Evolutionary conservation across 2,329 filamentous ascomycete genomes (phyloP).

Genomic region (Arthrobotrys sphaeroides): DNA sequence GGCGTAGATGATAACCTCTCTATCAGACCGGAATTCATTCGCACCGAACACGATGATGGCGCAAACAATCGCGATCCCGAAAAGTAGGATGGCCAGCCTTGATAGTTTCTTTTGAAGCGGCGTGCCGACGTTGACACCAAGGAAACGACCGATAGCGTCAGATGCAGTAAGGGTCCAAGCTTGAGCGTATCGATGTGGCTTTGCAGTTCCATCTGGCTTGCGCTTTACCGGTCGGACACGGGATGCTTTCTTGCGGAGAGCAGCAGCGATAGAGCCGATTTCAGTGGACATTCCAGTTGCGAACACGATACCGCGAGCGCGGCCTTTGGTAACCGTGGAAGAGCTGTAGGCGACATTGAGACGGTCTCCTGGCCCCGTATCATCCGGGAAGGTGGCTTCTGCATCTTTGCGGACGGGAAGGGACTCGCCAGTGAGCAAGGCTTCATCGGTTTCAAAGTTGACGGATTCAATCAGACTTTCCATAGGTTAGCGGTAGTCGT

Average conservation of each 20-base stretch:
- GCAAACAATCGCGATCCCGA: slow-evolving; percentile 71
- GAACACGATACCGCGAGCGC: slow-evolving; percentile 70
- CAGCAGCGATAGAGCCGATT: slow-evolving; percentile 72
- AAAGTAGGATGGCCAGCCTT: slow-evolving; percentile 73
- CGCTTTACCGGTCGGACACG: slow-evolving; percentile 66
- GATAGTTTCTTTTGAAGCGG: slow-evolving; percentile 76
- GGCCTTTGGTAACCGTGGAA: slow-evolving; percentile 71
- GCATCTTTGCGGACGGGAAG: slow-evolving; percentile 68
- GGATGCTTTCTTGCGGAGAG: slow-evolving; percentile 70
- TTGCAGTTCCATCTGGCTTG: slow-evolving; percentile 64
- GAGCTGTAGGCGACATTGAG: slow-evolving; percentile 72
- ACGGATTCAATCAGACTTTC: slow-evolving; percentile 65
- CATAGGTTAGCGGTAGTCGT: background rate
- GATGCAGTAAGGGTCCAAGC: slow-evolving; percentile 65
- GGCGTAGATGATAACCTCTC: slow-evolving; percentile 73
- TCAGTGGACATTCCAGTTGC: slow-evolving; percentile 71
- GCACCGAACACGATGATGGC: slow-evolving; percentile 75
- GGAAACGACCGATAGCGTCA: slow-evolving; percentile 71
- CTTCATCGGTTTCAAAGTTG: slow-evolving; percentile 70
- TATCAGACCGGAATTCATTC: slow-evolving; percentile 67
- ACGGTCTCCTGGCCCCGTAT: slow-evolving; percentile 71
- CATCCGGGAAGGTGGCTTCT: slow-evolving; percentile 64
- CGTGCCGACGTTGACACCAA: slow-evolving; percentile 75
- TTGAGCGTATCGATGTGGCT: slow-evolving; percentile 67
- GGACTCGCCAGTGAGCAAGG: slow-evolving; percentile 71